Base-by-base conservation (phyloP, 345 rosid species). In the Eucalyptus coolabah region DNA sequence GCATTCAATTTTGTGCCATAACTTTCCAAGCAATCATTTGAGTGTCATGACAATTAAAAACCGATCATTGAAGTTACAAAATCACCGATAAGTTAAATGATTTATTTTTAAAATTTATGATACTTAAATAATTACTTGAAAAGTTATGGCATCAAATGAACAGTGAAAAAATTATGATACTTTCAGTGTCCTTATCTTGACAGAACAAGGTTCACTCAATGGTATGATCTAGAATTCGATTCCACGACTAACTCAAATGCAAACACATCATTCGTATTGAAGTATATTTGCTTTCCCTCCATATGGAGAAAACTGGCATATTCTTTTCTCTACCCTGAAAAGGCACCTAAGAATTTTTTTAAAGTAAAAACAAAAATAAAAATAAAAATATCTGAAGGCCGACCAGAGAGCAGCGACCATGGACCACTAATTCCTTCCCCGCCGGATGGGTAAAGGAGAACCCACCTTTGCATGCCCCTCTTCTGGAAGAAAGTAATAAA, bases 391-490 rank as follows among this genome's bases (percentile, higher is more conserved):
- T 9, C 8, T 18, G 44, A 72, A 72, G 82, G 28, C 63, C 45
- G 21, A 60, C 32, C 69, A 60, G n/a, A 4, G 83, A 77, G 15
- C 28, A 37, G 83, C 83, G 15, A 40, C 83, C 47, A 40, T 40
- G 83, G 83, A 21, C 83, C 87, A 63, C 37, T 17, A 26, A 91
- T 92, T 86, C 89, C 67, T 90, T 92, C 83, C 89, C 54, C 49
- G 65, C 32, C 86, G 19, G 86, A 51, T 13, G 44, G 80, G 59
- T 87, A 26, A 63, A 88, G 83, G 90, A 89, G 87, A 90, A 54
- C 69, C 69, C 69, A 8, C 80, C 80, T 40, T 87, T 60, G n/a
- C 24, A 88, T 28, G 86, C 37, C 83, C 81, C 89, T 87, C 88
- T 82, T 89, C 88, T 28, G 67, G 60, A 85, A 85, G 86, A 91